These are phyloP conservation scores for Fraxinus cuspidata DNA, from an alignment of 257 asterid species.

Conservation along the genomic window DNA sequence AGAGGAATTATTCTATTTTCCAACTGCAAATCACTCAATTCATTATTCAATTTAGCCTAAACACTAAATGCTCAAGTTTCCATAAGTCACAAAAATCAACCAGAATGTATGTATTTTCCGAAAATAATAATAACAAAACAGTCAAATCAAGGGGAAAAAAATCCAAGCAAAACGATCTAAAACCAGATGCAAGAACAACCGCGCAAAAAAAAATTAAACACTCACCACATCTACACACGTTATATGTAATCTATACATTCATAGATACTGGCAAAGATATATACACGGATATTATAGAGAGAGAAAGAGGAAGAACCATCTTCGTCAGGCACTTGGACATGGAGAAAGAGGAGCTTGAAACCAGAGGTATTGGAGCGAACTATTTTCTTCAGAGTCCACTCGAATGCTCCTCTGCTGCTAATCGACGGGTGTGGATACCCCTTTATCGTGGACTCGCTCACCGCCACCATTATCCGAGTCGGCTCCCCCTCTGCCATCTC, in stretches of 20 bases:
- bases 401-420: slow-evolving; percentile 82
- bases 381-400: slow-evolving; percentile 77
- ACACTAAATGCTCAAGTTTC: neutral
- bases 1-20: neutral
- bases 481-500: slow-evolving; percentile 56
- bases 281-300: neutral
- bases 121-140: neutral
- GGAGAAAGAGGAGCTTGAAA: slow-evolving; percentile 69
- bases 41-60: neutral
- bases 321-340: slow-evolving; percentile 84
- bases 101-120: too few relatives aligned
- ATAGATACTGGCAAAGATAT: neutral
- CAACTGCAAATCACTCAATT: neutral
- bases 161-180: neutral
- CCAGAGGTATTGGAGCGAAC: slow-evolving; percentile 65
- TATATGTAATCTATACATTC: neutral
- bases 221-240: neutral
- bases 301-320: slow-evolving; percentile 45
- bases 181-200: neutral
- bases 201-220: neutral
- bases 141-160: neutral
- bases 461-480: slow-evolving; percentile 76
- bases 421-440: slow-evolving; percentile 88
- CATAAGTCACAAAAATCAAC: neutral
- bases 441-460: slow-evolving; percentile 76